Base-by-base conservation (phyloP, 2,329 filamentous ascomycete genomes). In the Peltaster fructicola region DNA sequence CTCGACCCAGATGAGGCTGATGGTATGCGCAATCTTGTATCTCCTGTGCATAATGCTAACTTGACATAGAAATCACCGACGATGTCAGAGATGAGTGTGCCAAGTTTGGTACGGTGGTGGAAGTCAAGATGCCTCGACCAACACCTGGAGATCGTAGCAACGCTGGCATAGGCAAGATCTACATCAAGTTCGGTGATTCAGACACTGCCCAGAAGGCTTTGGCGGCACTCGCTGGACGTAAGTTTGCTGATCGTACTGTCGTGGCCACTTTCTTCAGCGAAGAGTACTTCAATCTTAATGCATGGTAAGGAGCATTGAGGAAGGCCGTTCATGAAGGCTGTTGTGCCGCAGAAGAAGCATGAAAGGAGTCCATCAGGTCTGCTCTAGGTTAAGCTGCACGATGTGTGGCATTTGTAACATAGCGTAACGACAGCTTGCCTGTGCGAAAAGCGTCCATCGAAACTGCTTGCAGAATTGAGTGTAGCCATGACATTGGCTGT, bases 231-330 rank as follows among this genome's bases (percentile, higher is more conserved):
- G 88, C 90, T 15, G 88, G 88, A 22, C 68, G 90, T 36, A 93
- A 95, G 50, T 99, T 98, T 49, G 79, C 84, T 1, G 81, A 95
- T 54, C 70, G 90, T 40, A 98, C 88, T 3, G 90, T 98, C 14
- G 82, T 98, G 8, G 82, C 80, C 3, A 95, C 88, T 4, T 93
- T 88, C 55, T 98, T 93, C 51, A 78, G 82, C 12, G 90, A 95
- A 72, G 85, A 95, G 54, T 92, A 91, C 48, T 95, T 93, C 41
- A 85, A 95, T 44, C 77, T 90, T 30, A 69, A 68, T 42, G 80
- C 81, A 23, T 92, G 82, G 80, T 91, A 71, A 36, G n/a, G n/a
- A n/a, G n/a, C n/a, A n/a, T n/a, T n/a, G n/a, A n/a, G n/a, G n/a
- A 33, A 22, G 24, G 10, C 10, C n/a, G 21, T 4, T 8, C n/a